Conservation (phyloP, 176 grass and related monocot genomes). For the Carex scoparia region DNA sequence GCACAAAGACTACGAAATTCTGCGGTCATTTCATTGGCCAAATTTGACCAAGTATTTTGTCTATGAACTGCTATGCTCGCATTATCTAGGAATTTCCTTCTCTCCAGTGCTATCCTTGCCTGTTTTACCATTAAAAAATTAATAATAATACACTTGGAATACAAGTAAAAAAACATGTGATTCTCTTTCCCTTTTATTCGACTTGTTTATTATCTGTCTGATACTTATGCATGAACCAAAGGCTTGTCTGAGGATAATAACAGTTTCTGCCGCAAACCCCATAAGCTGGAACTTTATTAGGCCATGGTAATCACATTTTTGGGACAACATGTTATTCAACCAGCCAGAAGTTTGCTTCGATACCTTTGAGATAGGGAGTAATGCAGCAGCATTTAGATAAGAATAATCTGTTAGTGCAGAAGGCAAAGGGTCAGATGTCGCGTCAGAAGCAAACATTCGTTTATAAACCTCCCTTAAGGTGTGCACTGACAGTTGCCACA, state of each 20-base stretch:
- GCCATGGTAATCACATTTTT: neutral
- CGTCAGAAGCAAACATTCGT: slow-evolving; percentile 79
- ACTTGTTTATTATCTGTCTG: neutral
- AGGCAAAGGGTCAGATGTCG: slow-evolving; percentile 71
- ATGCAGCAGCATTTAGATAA: slow-evolving; percentile 93
- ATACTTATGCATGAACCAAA: neutral
- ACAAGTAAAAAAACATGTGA: neutral
- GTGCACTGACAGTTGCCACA: slow-evolving; percentile 99
- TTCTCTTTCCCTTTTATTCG: neutral
- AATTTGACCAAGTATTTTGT: slow-evolving; percentile 88
- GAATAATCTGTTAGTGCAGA: slow-evolving; percentile 86
- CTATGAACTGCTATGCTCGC: slow-evolving; percentile 86
- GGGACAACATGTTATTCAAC: neutral
- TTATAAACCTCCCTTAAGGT: slow-evolving; percentile 96
- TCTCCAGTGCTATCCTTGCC: slow-evolving; percentile 97
- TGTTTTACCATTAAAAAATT: slow-evolving; percentile 29
- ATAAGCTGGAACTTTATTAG: neutral
- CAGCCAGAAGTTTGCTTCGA: neutral
- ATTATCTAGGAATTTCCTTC: slow-evolving; percentile 94
- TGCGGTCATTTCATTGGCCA: slow-evolving; percentile 98
- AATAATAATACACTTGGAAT: neutral
- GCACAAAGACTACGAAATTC: slow-evolving; percentile 99
- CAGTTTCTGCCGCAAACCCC: neutral
- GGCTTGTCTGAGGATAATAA: neutral
- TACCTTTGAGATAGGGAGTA: slow-evolving; percentile 87